Base-by-base conservation (phyloP, 163 green algal species). In the Chlamydomonas reinhardtii region DNA sequence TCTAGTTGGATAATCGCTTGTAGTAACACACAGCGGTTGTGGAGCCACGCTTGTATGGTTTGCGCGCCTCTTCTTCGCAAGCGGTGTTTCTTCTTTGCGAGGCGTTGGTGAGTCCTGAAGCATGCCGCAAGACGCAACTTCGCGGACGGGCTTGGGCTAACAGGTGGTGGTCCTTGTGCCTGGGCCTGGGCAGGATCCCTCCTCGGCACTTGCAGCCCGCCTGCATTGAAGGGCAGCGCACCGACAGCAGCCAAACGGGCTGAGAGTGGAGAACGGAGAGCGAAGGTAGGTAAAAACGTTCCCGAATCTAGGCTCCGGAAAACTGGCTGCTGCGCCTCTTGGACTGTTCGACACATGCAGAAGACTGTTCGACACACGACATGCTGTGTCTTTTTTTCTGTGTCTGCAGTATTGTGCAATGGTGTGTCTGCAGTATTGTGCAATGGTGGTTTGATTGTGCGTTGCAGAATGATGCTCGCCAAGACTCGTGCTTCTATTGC, bases 161-260 rank as follows among this genome's bases (percentile, higher is more conserved):
- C 27, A 34, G 27, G 27, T 27, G 64, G 48, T 56, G 48, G 12
- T 56, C 48, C 48, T 56, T 56, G 48, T 56, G 48, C 48, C 64
- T 35, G 20, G 14, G 64, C 27, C n/a, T n/a, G n/a, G n/a, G 29
- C 64, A 70, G 64, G 29, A 32, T 32, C 64, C 64, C 64, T 70
- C 64, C 64, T 70, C 64, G 5, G 64, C 62, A 69, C 62, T 69
- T 69, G 62, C 64, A 70, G 64, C 64, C 64, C 29, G 64, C 64
- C 64, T 70, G 64, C 64, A 34, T 70, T 70, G 64, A 70, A 70
- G 64, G 64, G 29, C 64, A 27, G 64, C 64, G 64, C 27, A 35
- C 27, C 12, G 64, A 70, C 62, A 70, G 64, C 64, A 70, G 64
- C 64, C 64, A 70, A 70, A 70, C 64, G 29, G 64, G 29, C 64